These are phyloP conservation scores for Malassezia globosa DNA, from an alignment of 1,284 basidiomycete genomes.

Conservation along the genomic window DNA sequence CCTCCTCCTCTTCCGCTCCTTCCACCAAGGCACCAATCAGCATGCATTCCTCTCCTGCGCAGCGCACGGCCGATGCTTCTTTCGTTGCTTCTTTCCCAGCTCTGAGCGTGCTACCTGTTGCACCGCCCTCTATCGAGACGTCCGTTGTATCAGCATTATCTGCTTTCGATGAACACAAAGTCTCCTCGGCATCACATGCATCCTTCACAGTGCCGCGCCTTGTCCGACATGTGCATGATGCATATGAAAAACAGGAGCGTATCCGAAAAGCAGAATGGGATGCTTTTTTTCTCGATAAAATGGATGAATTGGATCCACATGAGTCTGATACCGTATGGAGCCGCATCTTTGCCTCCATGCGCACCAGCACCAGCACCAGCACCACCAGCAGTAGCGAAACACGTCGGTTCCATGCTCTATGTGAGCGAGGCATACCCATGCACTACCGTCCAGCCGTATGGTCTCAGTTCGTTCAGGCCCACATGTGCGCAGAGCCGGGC, in stretches of 20 bases:
- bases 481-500: slow-evolving; percentile 84
- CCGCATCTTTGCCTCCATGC: slow-evolving; percentile 47
- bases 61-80: neutral
- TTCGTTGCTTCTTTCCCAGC: neutral
- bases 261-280: slow-evolving; percentile 75
- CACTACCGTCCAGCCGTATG: slow-evolving; percentile 71
- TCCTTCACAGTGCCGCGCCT: neutral
- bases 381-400: slow-evolving; percentile 62
- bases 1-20: neutral
- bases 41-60: neutral
- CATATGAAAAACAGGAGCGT: slow-evolving; percentile 72
- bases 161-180: neutral
- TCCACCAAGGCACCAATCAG: neutral
- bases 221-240: slow-evolving; percentile 66
- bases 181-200: neutral
- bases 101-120: neutral
- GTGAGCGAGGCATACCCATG: slow-evolving; percentile 75
- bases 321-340: slow-evolving; percentile 30
- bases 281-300: slow-evolving; percentile 57
- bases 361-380: slow-evolving; percentile 54
- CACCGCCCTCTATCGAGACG: neutral
- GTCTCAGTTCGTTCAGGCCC: slow-evolving; percentile 80
- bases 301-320: slow-evolving; percentile 24
- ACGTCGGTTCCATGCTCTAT: slow-evolving; percentile 65
- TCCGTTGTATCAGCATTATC: neutral